A percentile compares a stretch with the other conserved stretches of the same genome.
phyloP scores from a whole-genome alignment of 306 rosid species.

The Prunus mira region DNA sequence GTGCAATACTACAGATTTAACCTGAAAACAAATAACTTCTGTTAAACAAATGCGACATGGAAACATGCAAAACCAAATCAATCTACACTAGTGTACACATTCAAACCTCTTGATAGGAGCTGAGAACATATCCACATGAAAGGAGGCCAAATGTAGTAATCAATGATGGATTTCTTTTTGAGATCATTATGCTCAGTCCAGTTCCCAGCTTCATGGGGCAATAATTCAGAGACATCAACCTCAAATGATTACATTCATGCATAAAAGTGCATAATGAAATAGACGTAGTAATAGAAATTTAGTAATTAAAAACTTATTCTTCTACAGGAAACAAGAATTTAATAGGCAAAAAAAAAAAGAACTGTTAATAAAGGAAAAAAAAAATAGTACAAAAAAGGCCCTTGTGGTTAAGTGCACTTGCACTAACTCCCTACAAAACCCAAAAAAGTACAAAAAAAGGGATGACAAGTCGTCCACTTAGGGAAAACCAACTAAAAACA shows the following conservation, averaged over 20 bases:
- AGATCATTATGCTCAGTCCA: slow-evolving; percentile 80
- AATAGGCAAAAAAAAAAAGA: not conserved
- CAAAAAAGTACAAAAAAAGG: not conserved
- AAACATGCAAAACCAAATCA: slow-evolving; percentile 6
- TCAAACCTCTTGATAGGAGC: slow-evolving; percentile 92
- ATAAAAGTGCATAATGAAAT: not conserved
- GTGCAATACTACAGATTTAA: slow-evolving; percentile 89
- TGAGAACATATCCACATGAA: slow-evolving; percentile 86
- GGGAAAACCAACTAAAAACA: not conserved
- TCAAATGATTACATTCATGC: not conserved
- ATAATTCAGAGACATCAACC: slow-evolving; percentile 23
- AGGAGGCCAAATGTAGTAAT: slow-evolving; percentile 79
- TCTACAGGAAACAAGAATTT: not conserved
- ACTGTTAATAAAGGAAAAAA: not conserved
- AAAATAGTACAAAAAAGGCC: not conserved
- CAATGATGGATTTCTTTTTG: slow-evolving; percentile 85
- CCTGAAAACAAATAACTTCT: slow-evolving; percentile 47
- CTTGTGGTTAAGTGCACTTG: too few species aligned
- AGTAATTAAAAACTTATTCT: not conserved
- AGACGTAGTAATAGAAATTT: too few species aligned
- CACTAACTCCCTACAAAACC: too few species aligned
- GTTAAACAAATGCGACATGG: slow-evolving; percentile 11
- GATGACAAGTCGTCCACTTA: not conserved
- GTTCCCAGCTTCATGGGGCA: slow-evolving; percentile 83
- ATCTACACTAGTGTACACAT: slow-evolving; percentile 17